Conservation (phyloP, 2,329 filamentous ascomycete genomes). For the Trichoderma sp. region DNA sequence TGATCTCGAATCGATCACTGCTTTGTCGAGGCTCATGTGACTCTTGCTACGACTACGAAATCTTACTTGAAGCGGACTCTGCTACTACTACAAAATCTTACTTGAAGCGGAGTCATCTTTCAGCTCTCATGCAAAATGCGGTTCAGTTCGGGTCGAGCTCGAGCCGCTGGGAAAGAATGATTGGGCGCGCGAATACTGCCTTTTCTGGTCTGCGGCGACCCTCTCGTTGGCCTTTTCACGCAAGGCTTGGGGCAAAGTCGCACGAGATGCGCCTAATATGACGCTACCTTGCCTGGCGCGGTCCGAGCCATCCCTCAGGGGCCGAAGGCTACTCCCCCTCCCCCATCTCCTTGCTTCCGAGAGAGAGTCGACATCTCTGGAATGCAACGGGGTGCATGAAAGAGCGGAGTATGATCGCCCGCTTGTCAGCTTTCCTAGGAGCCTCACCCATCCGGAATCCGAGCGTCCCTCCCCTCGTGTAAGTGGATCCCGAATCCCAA, state of each 20-base stretch:
- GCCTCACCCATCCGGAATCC: conserved; percentile 3
- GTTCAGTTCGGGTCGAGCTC: too few species aligned
- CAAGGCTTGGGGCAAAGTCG: neutral
- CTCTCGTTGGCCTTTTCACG: neutral
- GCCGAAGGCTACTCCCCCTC: neutral
- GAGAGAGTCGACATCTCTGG: neutral
- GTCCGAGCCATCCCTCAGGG: neutral
- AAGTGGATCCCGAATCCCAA: neutral
- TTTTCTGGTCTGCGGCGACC: neutral
- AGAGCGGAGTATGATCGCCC: conserved; percentile 14
- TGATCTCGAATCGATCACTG: neutral
- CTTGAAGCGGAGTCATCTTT: neutral
- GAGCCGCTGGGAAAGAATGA: neutral
- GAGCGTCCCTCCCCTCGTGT: neutral
- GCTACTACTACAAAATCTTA: neutral
- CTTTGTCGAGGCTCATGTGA: neutral
- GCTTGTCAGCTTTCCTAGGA: conserved; percentile 4
- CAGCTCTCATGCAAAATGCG: neutral
- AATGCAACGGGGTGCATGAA: neutral
- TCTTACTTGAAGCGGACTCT: neutral
- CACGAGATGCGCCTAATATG: neutral
- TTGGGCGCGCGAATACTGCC: neutral
- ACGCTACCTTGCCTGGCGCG: neutral
- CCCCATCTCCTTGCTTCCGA: neutral
- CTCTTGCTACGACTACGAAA: neutral